Evolutionary conservation across 768 basidiomycete species (phyloP), one percentile per base, ranked within the genome.

Genomic region (Lentinula raphanica): DNA sequence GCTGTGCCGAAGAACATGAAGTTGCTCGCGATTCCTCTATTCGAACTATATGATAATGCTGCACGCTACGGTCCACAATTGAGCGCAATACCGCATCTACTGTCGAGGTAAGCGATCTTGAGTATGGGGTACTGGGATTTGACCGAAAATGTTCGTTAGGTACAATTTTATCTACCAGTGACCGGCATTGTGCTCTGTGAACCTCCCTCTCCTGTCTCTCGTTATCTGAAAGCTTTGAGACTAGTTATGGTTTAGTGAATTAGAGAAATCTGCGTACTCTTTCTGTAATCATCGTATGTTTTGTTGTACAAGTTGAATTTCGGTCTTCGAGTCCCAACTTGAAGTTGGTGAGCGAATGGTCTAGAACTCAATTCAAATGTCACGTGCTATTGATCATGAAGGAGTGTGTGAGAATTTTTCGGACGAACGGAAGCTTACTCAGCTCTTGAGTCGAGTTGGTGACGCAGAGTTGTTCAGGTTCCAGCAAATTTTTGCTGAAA

Each of bases 1-100:
- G 93, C 94, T 0, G 95, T 99, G 3, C 97, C 97, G 0, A 92
- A 92, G 74, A 99, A 99, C 72, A 98, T 98, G 96, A 98, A 98
- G 69, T 83, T 99, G 7, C 85, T 96, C 40, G 96, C 95, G 17
- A 93, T 98, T 46, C 97, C 97, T 0, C 78, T 99, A 36, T 98
- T 96, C 67, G 97, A 99, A 72, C 77, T 98, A 13, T 99, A 98
- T 68, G 97, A 98, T 70, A 99, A 99, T 60, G 91, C 94, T 8
- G 94, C 96, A 0, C 79, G 86, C 58, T 95, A 95, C 66, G 95
- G 95, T 1, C 96, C 95, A 0, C 94, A 97, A 66, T 80, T 98
- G 11, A 92, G 92, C 25, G 94, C 95, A 2, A 92, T 98, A 62
- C 95, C 96, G 2, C 93, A 97, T 71, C 70, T 95, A 62, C 76